Conservation (phyloP, 129 eudicot species). For the Sambucus nigra region DNA sequence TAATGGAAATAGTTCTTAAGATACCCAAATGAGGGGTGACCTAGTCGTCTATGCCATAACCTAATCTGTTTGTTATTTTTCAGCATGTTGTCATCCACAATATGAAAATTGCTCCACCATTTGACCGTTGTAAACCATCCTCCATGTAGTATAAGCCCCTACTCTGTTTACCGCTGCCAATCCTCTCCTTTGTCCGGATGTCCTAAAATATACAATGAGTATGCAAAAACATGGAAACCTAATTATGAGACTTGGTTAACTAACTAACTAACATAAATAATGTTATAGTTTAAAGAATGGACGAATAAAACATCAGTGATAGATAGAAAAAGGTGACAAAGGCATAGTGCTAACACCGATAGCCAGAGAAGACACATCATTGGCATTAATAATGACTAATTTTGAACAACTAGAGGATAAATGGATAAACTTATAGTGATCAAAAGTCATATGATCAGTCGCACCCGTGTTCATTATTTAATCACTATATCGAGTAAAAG, state of each 20-base stretch:
- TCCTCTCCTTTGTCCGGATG: slow-evolving; percentile 3
- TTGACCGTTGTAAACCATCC: neutral
- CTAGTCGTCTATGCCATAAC: slow-evolving; percentile 15
- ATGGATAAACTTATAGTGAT: neutral
- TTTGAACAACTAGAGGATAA: slow-evolving; percentile 2
- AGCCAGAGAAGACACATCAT: slow-evolving; percentile 8
- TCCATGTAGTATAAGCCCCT: slow-evolving; percentile 1
- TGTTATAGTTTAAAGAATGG: neutral
- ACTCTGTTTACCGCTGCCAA: neutral
- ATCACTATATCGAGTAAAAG: too few relatives aligned
- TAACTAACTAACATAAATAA: neutral
- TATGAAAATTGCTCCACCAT: too few relatives aligned
- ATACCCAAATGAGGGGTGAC: slow-evolving; percentile 9
- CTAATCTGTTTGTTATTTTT: neutral
- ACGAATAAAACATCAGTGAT: neutral
- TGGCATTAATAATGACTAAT: slow-evolving; percentile 6
- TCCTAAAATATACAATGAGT: neutral
- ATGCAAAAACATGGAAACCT: neutral
- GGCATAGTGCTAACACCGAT: slow-evolving; percentile 4
- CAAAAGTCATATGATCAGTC: slow-evolving; percentile 12
- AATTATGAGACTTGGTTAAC: slow-evolving; percentile 3
- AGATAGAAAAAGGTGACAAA: neutral
- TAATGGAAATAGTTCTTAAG: neutral
- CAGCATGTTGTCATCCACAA: neutral
- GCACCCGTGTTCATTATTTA: neutral